phyloP scores from a whole-genome alignment of 2,329 filamentous ascomycete genomes.

The Penicillium polonicum region DNA sequence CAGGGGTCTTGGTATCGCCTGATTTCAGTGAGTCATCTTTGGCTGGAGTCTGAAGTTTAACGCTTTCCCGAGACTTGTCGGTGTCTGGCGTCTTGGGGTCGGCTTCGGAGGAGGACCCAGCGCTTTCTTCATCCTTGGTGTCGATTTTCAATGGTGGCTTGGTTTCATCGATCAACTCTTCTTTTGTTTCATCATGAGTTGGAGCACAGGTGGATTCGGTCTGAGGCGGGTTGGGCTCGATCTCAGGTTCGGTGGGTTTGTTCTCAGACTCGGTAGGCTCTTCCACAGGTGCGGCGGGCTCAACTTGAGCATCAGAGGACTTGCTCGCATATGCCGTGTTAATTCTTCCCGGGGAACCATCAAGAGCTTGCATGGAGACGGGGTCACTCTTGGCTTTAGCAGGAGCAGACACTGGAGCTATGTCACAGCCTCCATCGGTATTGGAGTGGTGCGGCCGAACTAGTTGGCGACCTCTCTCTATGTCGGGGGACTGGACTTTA shows the following conservation, averaged over 20 bases:
- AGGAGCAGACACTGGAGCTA: neutral
- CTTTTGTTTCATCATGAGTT: neutral
- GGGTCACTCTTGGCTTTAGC: neutral
- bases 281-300: neutral
- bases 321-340: neutral
- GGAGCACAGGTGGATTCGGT: neutral
- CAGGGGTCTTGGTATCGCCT: neutral
- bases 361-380: neutral
- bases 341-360: neutral
- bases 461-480: conserved; percentile 3
- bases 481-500: neutral
- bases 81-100: conserved; percentile 3
- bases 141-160: neutral
- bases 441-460: neutral
- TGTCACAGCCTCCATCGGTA: conserved; percentile 4
- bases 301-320: neutral
- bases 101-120: neutral
- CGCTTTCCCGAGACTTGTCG: neutral
- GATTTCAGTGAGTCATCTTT: neutral
- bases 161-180: neutral
- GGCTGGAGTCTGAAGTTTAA: neutral
- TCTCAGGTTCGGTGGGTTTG: neutral
- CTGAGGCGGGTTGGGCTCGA: neutral
- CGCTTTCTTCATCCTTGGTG: neutral
- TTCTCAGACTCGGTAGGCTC: neutral